Base-by-base conservation (phyloP, 176 grass and related monocot genomes). In the Ampelocalamus luodianensis region DNA sequence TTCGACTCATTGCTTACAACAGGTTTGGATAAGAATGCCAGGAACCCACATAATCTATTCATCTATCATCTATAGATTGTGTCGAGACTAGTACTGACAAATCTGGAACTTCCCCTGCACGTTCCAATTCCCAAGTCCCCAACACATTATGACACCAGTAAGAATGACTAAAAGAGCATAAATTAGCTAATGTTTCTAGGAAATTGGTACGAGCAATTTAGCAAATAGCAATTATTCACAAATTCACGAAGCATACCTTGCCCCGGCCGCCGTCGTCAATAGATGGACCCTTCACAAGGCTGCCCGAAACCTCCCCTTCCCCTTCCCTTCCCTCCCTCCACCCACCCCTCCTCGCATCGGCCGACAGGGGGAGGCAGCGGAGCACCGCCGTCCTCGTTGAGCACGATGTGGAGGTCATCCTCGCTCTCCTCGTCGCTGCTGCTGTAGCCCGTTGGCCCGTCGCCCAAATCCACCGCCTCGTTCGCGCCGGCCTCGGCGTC, bases 351-450 rank as follows among this genome's bases (percentile, higher is more conserved):
- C 34, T 70, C 68, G 55, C 60, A 58, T 53, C 58, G 43, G 59
- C 12, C 63, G 61, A 53, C 72, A 55, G 81, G 60, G 22, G 78
- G 80, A 73, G 66, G 83, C 34, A 60, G 85, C 16, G 66, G 72
- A 34, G 79, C 62, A 59, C 71, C 34, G 44, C 77, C 86, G 4
- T 87, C 86, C 76, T 94, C 90, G 76, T 97, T 97, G 68, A 97
- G 85, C 71, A 92, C 88, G 79, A 94, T 94, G 79, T 45, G 88
- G 66, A 94, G 81, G 51, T 90, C 92, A 69, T 97, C 92, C 64
- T 97, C 92, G 63, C 88, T 97, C 40, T 92, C 93, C 20, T 92
- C 90, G 20, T 87, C 85, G 49, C 68, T 83, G 81, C 91, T 85
- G 29, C 76, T 92, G 40, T 82, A 81, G 12, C 73, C 84, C 51